Evolutionary conservation across 1,284 basidiomycete species (phyloP), one percentile per base, ranked within the genome.

Genomic region (Boletellus deceptivus): DNA sequence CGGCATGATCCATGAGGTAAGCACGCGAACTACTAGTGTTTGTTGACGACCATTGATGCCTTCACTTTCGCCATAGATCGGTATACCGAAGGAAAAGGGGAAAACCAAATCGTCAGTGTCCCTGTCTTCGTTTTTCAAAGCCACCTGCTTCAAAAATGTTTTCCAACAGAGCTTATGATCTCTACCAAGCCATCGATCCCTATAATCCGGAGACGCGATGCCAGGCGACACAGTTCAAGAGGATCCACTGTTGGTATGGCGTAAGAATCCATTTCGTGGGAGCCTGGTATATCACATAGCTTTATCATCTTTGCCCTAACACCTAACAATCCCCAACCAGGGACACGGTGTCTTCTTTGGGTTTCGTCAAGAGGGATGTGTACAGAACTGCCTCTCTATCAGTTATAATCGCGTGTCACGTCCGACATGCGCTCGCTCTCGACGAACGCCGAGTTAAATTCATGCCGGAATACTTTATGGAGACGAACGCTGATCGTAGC

Each of bases 261-360:
- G 48, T 58, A 20, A 61, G 49, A 20, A 31, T 72, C 6, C 72
- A 74, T 46, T 73, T 74, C 44, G 51, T 73, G 4, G 72, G 71
- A 1, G 70, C 61, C 8, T 74, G 72, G 72, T 73, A 47, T 8
- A 46, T 4, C 2, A 3, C 34, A 29, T 29, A 9, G 7, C 25
- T 8, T 25, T 25, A 25, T 25, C 25, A 8, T 25, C 25, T n/a
- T n/a, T n/a, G n/a, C n/a, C n/a, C n/a, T n/a, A n/a, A n/a, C n/a
- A n/a, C n/a, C n/a, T n/a, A n/a, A n/a, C n/a, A n/a, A n/a, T n/a
- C n/a, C n/a, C n/a, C n/a, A n/a, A n/a, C n/a, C n/a, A 76, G 74
- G 75, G 75, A 75, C 50, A 71, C 71, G 0, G 71, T 73, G 1
- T 69, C 70, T 6, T 71, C 69, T 3, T 38, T 70, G 10, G 67